Conservation (phyloP, 768 basidiomycete species). For the Rubroboletus satanas region DNA sequence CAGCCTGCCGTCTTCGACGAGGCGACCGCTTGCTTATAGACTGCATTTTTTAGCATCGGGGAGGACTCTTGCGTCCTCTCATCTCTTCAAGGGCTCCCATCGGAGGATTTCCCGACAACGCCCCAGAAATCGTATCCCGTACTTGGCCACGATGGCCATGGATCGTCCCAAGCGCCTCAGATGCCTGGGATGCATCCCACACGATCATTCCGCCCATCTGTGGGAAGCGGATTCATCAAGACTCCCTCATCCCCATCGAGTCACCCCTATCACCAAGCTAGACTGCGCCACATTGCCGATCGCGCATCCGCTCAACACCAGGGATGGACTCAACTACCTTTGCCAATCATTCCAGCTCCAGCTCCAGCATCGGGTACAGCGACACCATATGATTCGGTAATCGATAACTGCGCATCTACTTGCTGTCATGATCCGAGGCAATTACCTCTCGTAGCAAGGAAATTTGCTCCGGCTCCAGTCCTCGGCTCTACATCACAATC, state of each 20-base stretch:
- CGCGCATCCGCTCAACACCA: conserved; percentile 4
- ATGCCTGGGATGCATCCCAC: background rate
- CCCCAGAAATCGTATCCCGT: conserved; percentile 7
- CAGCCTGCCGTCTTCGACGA: conserved; percentile 6
- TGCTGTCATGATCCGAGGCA: background rate
- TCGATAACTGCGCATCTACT: background rate
- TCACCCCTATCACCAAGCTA: conserved; percentile 17
- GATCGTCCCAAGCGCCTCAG: background rate
- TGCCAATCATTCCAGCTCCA: background rate
- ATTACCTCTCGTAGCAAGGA: background rate
- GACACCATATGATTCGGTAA: background rate
- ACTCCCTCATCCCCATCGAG: conserved; percentile 1
- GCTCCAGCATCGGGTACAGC: background rate
- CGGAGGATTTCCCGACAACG: background rate
- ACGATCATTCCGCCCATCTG: conserved; percentile 4
- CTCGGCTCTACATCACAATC: conserved; percentile 1
- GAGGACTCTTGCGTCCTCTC: background rate
- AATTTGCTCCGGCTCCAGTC: background rate
- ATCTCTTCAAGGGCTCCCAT: background rate
- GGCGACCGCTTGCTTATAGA: conserved; percentile 4
- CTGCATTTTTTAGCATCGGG: conserved; percentile 9
- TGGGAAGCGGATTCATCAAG: conserved; percentile 4
- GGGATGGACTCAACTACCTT: background rate
- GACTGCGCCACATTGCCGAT: conserved; percentile 12
- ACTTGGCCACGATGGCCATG: background rate